A percentile compares a stretch with the other conserved stretches of the same genome.
phyloP scores from a whole-genome alignment of 1,284 basidiomycete species.

The Chalciporus sp. region DNA sequence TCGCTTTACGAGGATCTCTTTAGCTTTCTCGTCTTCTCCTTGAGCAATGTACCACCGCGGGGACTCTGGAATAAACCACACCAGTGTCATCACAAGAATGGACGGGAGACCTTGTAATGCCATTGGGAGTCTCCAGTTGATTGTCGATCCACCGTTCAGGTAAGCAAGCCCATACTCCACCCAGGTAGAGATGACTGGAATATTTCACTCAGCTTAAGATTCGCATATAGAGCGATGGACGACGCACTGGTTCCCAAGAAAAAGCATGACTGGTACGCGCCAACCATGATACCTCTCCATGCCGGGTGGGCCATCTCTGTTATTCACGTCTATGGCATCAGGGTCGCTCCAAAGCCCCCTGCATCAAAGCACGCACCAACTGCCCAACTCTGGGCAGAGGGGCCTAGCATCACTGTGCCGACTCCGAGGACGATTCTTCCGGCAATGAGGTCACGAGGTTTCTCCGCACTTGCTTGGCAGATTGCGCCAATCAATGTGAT shows the following conservation, averaged over 20 bases:
- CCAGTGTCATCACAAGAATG: slow-evolving; percentile 29
- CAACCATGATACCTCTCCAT: slow-evolving; percentile 20
- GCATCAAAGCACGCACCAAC: neutral
- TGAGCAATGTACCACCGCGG: slow-evolving; percentile 49
- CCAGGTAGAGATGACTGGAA: slow-evolving; percentile 14
- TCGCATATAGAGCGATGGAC: neutral
- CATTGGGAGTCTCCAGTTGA: slow-evolving; percentile 39
- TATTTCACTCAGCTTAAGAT: neutral
- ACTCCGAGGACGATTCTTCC: slow-evolving; percentile 21
- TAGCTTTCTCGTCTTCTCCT: slow-evolving; percentile 18
- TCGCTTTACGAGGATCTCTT: slow-evolving; percentile 15
- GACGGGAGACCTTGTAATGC: slow-evolving; percentile 29
- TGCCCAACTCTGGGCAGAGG: neutral
- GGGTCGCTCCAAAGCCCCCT: neutral
- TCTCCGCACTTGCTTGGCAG: slow-evolving; percentile 13
- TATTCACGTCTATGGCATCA: neutral
- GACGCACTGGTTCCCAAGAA: slow-evolving; percentile 17
- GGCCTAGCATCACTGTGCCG: slow-evolving; percentile 19
- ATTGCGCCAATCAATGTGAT: slow-evolving; percentile 16
- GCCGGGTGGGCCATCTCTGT: slow-evolving; percentile 22
- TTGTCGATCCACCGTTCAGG: slow-evolving; percentile 7
- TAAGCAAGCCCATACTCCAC: slow-evolving; percentile 19
- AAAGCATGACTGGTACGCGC: slow-evolving; percentile 18
- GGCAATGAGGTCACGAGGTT: slow-evolving; percentile 15
- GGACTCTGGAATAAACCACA: slow-evolving; percentile 41